phyloP scores from a whole-genome alignment of 2,329 filamentous ascomycete genomes.

The Stemphylium lycopersici region DNA sequence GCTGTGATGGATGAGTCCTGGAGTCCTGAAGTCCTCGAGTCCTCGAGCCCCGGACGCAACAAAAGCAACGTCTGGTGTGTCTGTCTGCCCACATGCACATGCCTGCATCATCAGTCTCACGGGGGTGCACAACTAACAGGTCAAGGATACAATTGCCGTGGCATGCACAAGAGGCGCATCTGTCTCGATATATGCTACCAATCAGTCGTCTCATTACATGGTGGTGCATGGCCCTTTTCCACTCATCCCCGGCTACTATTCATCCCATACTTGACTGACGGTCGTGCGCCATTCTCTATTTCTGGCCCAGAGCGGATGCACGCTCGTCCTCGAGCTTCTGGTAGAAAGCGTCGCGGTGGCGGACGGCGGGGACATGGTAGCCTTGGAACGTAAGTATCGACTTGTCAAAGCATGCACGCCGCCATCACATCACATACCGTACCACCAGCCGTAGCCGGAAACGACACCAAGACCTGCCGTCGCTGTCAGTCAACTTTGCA shows the following conservation, averaged over 20 bases:
- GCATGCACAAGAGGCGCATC: too few relatives aligned
- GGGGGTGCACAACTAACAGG: too few relatives aligned
- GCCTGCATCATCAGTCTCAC: too few relatives aligned
- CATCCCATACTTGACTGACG: conserved; percentile 31
- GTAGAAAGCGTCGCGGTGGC: conserved; percentile 68
- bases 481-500: conserved; percentile 32
- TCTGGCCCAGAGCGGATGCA: conserved; percentile 54
- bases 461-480: conserved; percentile 64
- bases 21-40: too few relatives aligned
- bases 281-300: conserved; percentile 10
- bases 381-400: conserved; percentile 50
- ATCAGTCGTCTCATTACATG: too few relatives aligned
- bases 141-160: too few relatives aligned
- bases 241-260: conserved; percentile 30
- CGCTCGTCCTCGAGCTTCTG: conserved; percentile 68
- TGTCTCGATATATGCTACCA: too few relatives aligned
- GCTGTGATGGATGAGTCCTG: too few relatives aligned
- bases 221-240: too few relatives aligned
- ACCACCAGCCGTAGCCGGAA: conserved; percentile 71
- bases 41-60: too few relatives aligned
- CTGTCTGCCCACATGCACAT: not conserved
- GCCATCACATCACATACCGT: conserved; percentile 56
- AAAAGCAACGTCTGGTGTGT: too few relatives aligned
- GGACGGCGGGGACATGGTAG: conserved; percentile 69
- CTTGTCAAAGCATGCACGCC: not conserved